Percentiles rank a stretch among this genome's conserved stretches.
Evolutionary conservation across 768 basidiomycete species (phyloP).

Genomic region (Termitomyces sp.): DNA sequence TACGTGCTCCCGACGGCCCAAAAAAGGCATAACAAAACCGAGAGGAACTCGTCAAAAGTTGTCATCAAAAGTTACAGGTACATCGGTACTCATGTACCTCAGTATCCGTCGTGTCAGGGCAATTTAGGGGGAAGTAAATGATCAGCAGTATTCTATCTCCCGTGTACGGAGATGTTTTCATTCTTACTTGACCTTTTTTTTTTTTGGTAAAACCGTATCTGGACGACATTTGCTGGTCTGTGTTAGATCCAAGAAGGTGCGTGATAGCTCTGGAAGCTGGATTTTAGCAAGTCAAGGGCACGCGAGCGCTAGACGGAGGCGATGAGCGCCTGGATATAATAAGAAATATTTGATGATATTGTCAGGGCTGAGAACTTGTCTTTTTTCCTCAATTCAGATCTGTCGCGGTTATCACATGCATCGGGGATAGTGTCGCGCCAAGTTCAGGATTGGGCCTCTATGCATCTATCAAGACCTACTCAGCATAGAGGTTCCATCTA

Average conservation of each 20-base stretch:
- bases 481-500: not conserved
- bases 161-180: not conserved
- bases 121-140: not conserved
- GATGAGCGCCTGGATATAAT: not conserved
- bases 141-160: not conserved
- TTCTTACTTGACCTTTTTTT: not conserved
- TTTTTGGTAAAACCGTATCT: not conserved
- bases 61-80: slow-evolving; percentile 6
- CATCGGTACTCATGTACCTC: not conserved
- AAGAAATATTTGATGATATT: not conserved
- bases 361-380: not conserved
- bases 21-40: too few species aligned
- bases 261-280: not conserved
- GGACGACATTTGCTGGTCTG: not conserved
- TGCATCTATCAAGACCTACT: not conserved
- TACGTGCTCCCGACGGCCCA: not conserved
- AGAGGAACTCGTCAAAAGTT: too few species aligned
- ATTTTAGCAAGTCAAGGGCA: not conserved
- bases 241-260: not conserved
- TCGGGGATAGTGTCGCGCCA: not conserved
- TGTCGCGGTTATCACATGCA: not conserved
- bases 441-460: not conserved
- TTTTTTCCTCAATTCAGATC: not conserved
- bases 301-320: slow-evolving; percentile 1
- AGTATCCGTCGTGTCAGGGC: not conserved